Base-by-base conservation (phyloP, 2,329 filamentous ascomycete species). In the Esteya vermicola region DNA sequence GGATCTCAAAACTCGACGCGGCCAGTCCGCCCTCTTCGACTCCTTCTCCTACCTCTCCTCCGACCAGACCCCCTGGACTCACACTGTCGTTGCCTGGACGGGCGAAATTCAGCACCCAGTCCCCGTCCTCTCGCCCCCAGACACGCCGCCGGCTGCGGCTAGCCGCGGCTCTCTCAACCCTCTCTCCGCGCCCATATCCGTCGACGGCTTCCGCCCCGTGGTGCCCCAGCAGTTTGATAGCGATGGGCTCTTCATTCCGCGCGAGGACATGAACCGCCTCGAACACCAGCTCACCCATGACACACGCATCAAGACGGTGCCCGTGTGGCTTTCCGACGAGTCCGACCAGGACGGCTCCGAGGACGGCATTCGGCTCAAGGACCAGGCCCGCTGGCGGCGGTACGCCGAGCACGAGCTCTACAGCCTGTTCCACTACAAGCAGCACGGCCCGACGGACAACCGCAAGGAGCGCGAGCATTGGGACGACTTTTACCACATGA, bases 401-500 rank as follows among this genome's bases (percentile, higher is more conserved):
- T 96, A 91, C 58, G 85, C 88, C 14, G 86, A 95, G 62, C 78
- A 88, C 54, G 84, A 94, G 51, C 68, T 96, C 22, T 95, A 93
- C 62, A 86, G 85, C 1, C 71, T 95, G 9, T 86, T 95, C 56
- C 89, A 96, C 61, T 96, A 96, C 68, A 93, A 93, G 62, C 85
- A 91, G 54, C 84, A 93, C 54, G 85, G 88, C 56, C 85, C 89
- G 1, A 84, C 78, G 12, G 84, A 95, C 56, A 86, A 86, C 27
- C 77, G 82, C 49, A 76, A 77, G 16, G 84, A 91, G 55, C 78
- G 84, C 39, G 70, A 81, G 32, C 78, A 86, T 51, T 96, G 89
- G 88, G 77, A 81, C 21, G 86, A 96, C 61, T 96, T 94, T 61
- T 83, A 86, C 57, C 79, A 81, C 39, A 81, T 95, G 75, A 96